Evolutionary conservation across 768 basidiomycete species (phyloP).

Genomic region (Clavulina sp.): DNA sequence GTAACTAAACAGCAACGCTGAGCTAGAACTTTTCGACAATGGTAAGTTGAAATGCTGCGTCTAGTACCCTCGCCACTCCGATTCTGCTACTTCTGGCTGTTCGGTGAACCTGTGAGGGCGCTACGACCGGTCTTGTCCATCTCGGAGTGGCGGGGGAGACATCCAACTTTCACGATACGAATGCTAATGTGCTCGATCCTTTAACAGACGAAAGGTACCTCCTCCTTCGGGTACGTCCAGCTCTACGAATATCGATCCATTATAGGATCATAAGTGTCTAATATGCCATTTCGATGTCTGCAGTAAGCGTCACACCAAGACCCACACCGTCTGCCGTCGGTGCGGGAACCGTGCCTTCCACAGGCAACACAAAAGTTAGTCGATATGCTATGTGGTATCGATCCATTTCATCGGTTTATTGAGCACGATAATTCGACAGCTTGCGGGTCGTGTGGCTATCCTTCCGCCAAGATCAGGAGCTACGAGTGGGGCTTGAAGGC

Average conservation of each 20-base stretch:
- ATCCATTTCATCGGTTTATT: background rate
- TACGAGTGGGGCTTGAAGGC: slow-evolving; percentile 99
- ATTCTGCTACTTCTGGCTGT: no score
- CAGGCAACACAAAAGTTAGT: slow-evolving; percentile 92
- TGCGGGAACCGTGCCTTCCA: slow-evolving; percentile 94
- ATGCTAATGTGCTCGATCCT: no score
- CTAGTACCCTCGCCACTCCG: no score
- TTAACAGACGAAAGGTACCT: slow-evolving; percentile 48
- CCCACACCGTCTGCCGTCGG: slow-evolving; percentile 92
- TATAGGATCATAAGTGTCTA: background rate
- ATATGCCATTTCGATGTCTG: slow-evolving; percentile 5
- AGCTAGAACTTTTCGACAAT: no score
- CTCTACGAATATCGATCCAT: background rate
- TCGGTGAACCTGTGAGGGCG: no score
- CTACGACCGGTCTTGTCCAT: no score
- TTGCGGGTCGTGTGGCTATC: slow-evolving; percentile 94
- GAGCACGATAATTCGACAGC: slow-evolving; percentile 26
- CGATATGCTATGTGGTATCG: background rate
- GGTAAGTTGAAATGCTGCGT: no score
- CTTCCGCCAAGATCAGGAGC: slow-evolving; percentile 84
- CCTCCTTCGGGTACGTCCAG: slow-evolving; percentile 74
- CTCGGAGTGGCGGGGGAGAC: no score
- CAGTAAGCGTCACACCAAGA: slow-evolving; percentile 95
- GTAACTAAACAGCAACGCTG: no score
- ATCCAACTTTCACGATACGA: no score